Conservation (phyloP, 129 eudicot genomes). For the Flaveria sonorensis region DNA sequence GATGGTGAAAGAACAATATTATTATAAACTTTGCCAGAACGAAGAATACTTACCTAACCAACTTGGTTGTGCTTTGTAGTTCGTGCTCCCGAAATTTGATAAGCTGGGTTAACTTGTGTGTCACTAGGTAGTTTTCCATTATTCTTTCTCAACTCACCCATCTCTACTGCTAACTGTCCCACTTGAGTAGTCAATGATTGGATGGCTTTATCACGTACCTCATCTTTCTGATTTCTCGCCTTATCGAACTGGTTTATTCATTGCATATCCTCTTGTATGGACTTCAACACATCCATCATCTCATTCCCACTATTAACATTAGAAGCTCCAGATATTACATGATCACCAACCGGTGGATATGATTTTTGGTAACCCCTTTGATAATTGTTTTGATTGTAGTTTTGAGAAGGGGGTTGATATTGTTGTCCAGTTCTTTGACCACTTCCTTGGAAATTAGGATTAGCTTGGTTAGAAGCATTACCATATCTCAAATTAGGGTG, state of each 20-base stretch:
- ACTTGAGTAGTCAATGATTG: background rate
- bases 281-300: too few relatives aligned
- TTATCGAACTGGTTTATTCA: too few relatives aligned
- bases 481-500: too few relatives aligned
- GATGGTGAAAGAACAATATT: background rate
- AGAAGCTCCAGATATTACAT: too few relatives aligned
- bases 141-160: background rate
- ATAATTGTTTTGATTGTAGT: too few relatives aligned
- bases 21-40: background rate
- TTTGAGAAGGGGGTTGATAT: too few relatives aligned
- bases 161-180: background rate
- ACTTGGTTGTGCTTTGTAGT: background rate
- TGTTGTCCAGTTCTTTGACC: too few relatives aligned
- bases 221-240: background rate
- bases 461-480: too few relatives aligned
- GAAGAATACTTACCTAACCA: background rate
- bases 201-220: background rate
- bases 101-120: background rate
- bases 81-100: background rate
- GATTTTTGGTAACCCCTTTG: too few relatives aligned
- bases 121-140: background rate
- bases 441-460: too few relatives aligned
- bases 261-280: too few relatives aligned
- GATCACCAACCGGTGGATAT: too few relatives aligned
- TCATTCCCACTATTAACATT: background rate